Evolutionary conservation across 257 asterid genomes (phyloP).

Genomic region (Handroanthus guayacan): DNA sequence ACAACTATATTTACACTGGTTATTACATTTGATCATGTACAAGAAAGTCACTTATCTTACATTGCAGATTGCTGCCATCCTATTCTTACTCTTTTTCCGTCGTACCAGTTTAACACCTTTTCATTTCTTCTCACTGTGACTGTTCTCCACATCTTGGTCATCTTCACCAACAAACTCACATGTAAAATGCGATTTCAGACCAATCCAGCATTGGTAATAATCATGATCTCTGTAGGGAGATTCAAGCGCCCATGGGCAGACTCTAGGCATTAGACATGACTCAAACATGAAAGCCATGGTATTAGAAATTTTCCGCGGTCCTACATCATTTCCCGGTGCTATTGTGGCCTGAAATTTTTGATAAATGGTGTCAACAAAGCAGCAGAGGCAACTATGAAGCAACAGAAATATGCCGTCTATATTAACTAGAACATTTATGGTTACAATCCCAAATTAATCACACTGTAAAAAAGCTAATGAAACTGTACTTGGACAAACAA

Average conservation of each 20-base stretch:
- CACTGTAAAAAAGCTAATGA: not conserved
- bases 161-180: conserved; percentile 34
- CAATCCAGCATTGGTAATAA: conserved; percentile 96
- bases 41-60: conserved; percentile 5
- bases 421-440: not conserved
- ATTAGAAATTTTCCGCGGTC: conserved; percentile 66
- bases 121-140: conserved; percentile 37
- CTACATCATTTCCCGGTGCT: conserved; percentile 72
- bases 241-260: conserved; percentile 89
- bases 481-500: not conserved
- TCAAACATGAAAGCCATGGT: conserved; percentile 99
- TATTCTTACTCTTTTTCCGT: not conserved
- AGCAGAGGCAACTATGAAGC: not conserved
- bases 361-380: conserved; percentile 15
- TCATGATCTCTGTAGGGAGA: conserved; percentile 82
- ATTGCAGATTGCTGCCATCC: not conserved
- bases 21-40: conserved; percentile 21
- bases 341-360: conserved; percentile 69
- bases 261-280: conserved; percentile 90
- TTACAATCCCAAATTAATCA: not conserved
- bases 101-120: conserved; percentile 7
- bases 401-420: not conserved
- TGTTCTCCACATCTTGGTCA: conserved; percentile 38
- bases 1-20: conserved; percentile 3
- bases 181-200: conserved; percentile 87